Evolutionary conservation across 108 stramenopile genomes (phyloP), one percentile per base, ranked within the genome.

Genomic region (Phaeodactylum tricornutum): DNA sequence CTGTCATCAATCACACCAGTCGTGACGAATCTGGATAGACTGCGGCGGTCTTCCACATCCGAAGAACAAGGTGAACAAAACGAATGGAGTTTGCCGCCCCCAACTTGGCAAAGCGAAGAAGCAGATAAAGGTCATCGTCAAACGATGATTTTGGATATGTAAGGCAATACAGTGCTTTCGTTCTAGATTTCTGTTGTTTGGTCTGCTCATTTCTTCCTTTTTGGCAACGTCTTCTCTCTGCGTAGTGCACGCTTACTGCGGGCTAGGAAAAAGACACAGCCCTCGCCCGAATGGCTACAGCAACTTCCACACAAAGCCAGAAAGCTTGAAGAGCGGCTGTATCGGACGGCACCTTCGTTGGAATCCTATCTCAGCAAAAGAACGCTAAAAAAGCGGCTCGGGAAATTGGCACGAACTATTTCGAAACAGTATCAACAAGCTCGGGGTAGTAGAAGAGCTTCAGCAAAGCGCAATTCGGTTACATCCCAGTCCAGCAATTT

Each of bases 121-220:
- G 41, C 33, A 12, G 66, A 59, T 24, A 46, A 43, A 28, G 43
- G 36, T 1, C 45, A 54, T 30, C 45, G 66, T 19, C 29, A 52
- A 23, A 47, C 43, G 16, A 60, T 67, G 52, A 49, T 54, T 14
- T 37, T 37, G 29, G 59, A 60, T 6, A 67, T 66, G 65, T 66
- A 67, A 54, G 66, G 54, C 32, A 17, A 6, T 32, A 8, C 23
- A 5, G 15, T 24, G 2, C 12, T 7, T 22, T 37, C 21, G 11
- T 19, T 12, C 1, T 32, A 17, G 5, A 4, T n/a, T 7, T 12
- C 16, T 2, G 12, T 12, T 39, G 4, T 43, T 43, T 8, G 7
- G 15, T 23, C 24, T 40, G 23, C 3, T 25, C 9, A 22, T 40
- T 26, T 43, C 9, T 31, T 31, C 7, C 12, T 14, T 14, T 24